phyloP scores from a whole-genome alignment of 176 grass and related monocot species.

The Poa annua region DNA sequence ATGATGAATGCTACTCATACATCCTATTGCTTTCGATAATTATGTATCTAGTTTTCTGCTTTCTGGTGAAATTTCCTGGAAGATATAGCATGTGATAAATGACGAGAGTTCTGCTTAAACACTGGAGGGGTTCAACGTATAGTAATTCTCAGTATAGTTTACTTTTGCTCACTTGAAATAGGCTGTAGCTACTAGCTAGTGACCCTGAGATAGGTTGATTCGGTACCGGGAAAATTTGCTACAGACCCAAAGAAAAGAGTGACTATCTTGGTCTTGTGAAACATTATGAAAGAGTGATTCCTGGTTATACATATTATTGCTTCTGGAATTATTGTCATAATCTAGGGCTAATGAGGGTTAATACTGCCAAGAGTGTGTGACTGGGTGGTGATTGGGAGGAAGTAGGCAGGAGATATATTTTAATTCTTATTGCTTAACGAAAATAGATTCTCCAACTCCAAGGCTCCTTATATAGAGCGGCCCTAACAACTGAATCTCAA shows the following conservation, averaged over 20 bases:
- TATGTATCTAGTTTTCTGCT: conserved; percentile 10
- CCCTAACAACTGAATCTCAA: not conserved
- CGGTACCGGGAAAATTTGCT: not conserved
- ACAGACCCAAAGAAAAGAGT: not conserved
- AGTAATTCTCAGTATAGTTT: not conserved
- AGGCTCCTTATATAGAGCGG: not conserved
- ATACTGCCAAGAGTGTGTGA: not conserved
- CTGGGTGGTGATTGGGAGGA: not conserved
- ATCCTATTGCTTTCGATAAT: not conserved
- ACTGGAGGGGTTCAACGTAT: not conserved
- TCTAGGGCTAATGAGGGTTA: not conserved
- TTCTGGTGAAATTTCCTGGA: not conserved
- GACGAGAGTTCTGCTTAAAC: not conserved
- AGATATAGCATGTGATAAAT: not conserved
- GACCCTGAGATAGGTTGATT: not conserved
- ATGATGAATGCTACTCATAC: not conserved
- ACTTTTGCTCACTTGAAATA: not conserved
- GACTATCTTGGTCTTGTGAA: not conserved
- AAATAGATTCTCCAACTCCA: not conserved
- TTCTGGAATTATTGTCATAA: not conserved
- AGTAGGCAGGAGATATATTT: not conserved
- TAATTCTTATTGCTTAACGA: not conserved
- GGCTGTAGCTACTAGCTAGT: not conserved
- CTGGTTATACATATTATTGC: not conserved
- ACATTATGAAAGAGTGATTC: not conserved